Conservation (phyloP, 371 early-diverging fungal species). For the Synchytrium microbalum region DNA sequence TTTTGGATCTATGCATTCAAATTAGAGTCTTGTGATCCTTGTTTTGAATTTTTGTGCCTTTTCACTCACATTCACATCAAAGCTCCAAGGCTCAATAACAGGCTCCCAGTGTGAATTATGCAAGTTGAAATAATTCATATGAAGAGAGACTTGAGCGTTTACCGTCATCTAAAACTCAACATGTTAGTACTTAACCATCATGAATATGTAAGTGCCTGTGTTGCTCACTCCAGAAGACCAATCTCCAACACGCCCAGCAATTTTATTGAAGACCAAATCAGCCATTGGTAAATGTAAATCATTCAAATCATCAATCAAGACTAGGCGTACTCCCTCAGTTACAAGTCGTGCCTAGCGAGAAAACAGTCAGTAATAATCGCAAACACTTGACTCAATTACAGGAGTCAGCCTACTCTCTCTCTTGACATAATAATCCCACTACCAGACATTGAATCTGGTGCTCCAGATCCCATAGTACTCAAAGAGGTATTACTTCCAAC, state of each 20-base stretch:
- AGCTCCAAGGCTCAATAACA: conserved; percentile 81
- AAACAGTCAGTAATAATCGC: background rate
- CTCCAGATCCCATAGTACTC: background rate
- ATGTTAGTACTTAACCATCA: background rate
- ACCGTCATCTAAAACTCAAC: conserved; percentile 48
- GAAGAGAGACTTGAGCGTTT: conserved; percentile 59
- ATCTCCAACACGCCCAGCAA: conserved; percentile 23
- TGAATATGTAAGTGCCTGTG: background rate
- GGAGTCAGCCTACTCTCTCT: conserved; percentile 38
- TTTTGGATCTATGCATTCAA: background rate
- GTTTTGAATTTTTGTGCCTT: background rate
- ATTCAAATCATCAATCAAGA: conserved; percentile 86
- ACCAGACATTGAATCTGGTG: conserved; percentile 3
- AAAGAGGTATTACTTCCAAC: background rate
- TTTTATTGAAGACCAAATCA: conserved; percentile 70
- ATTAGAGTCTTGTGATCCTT: no score
- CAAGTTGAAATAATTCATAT: conserved; percentile 87
- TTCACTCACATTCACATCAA: conserved; percentile 31
- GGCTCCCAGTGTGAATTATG: conserved; percentile 98
- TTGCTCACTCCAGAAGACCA: background rate
- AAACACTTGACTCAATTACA: background rate
- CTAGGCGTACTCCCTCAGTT: conserved; percentile 67
- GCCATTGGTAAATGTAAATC: conserved; percentile 79
- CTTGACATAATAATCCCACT: conserved; percentile 34
- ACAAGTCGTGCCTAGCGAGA: conserved; percentile 31